These are phyloP conservation scores for Gelatoporia subvermispora DNA, from an alignment of 768 basidiomycete genomes.

Conservation along the genomic window DNA sequence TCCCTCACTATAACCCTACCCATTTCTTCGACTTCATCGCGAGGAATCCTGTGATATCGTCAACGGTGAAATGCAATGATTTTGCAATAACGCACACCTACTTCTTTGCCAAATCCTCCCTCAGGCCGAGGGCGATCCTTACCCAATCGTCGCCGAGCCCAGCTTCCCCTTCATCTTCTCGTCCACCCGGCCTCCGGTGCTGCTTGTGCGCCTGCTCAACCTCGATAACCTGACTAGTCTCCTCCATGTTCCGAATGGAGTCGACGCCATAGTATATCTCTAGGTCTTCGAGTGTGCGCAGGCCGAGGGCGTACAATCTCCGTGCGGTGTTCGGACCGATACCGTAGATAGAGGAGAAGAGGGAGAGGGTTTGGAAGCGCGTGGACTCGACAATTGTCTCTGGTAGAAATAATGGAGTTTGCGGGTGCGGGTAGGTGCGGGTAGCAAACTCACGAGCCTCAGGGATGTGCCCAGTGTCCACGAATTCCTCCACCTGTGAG, in stretches of 20 bases:
- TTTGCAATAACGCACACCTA: slow-evolving; percentile 19
- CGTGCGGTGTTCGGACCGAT: slow-evolving; percentile 71
- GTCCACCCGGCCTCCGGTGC: slow-evolving; percentile 18
- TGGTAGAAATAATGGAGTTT: slow-evolving; percentile 21
- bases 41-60: slow-evolving; percentile 51
- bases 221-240: slow-evolving; percentile 6
- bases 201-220: slow-evolving; percentile 17
- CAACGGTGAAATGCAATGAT: neutral
- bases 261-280: slow-evolving; percentile 57
- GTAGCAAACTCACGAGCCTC: slow-evolving; percentile 48
- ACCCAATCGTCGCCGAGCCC: slow-evolving; percentile 37
- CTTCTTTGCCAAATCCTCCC: slow-evolving; percentile 50
- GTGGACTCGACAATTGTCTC: slow-evolving; percentile 41
- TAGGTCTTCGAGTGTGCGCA: slow-evolving; percentile 67
- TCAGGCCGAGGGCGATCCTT: slow-evolving; percentile 53
- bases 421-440: neutral
- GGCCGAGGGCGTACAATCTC: slow-evolving; percentile 55
- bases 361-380: slow-evolving; percentile 52
- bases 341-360: slow-evolving; percentile 63
- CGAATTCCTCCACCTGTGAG: slow-evolving; percentile 57
- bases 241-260: neutral
- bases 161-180: slow-evolving; percentile 20
- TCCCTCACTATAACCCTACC: slow-evolving; percentile 63
- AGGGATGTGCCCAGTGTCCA: slow-evolving; percentile 46
- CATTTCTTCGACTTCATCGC: slow-evolving; percentile 77